phyloP scores from a whole-genome alignment of 371 early-diverging fungal genomes.

The Apophysomyces trapeziformis region DNA sequence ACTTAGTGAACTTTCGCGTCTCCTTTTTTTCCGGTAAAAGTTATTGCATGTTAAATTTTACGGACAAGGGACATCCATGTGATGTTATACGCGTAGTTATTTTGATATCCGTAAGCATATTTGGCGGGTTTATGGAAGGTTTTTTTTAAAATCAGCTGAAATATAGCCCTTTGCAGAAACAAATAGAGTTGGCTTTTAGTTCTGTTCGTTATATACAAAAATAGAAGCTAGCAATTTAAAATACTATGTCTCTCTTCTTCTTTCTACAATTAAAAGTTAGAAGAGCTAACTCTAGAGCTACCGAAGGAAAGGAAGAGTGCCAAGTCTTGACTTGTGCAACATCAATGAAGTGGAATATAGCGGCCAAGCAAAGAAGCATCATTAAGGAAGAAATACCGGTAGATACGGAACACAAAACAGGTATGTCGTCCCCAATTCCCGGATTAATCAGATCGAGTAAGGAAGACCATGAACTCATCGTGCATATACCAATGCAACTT shows the following conservation, averaged over 20 bases:
- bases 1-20: no score
- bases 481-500: not conserved
- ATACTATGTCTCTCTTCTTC: no score
- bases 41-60: not conserved
- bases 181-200: no score
- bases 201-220: no score
- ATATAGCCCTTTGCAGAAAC: not conserved
- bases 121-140: not conserved
- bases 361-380: not conserved
- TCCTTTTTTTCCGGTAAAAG: no score
- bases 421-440: conserved; percentile 1
- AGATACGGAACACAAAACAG: not conserved
- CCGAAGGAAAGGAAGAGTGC: no score
- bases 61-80: not conserved
- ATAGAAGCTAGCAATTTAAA: not conserved
- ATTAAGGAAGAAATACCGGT: not conserved
- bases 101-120: not conserved
- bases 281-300: no score
- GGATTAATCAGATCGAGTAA: not conserved
- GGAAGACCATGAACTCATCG: not conserved
- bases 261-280: no score
- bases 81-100: not conserved
- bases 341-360: not conserved
- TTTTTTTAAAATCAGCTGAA: conserved; percentile 1
- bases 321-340: no score